Base-by-base conservation (phyloP, 2,329 filamentous ascomycete genomes). In the Cladosporium austrohemisphaericum region DNA sequence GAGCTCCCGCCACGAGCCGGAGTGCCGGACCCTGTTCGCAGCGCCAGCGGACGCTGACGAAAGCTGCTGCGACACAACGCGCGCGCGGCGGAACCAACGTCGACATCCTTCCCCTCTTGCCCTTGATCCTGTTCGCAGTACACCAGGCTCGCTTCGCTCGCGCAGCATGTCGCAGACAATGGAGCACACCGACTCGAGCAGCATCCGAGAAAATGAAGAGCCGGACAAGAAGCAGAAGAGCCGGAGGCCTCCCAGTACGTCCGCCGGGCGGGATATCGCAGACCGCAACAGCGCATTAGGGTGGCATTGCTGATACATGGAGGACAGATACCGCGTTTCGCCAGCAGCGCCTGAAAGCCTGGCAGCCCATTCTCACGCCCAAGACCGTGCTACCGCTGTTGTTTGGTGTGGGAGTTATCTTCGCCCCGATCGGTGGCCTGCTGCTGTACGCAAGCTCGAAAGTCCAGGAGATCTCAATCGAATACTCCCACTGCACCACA, bases 311-410 rank as follows among this genome's bases (percentile, higher is more conserved):
- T 46, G 47, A 49, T 52, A 35, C 7, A 36, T 28, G 18, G 26
- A 43, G 49, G 16, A 58, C 64, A 95, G 89, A 97, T 74, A 97
- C 92, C 52, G 93, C 93, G 9, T 98, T 97, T 68, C 82, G 93
- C 62, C 93, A 98, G 68, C 93, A 98, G 72, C 84, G 93, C 66
- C 74, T 98, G 70, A 96, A 97, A 74, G 93, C 93, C 75, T 98
- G 93, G 93, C 93, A 98, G 73, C 92, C 92, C 29, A 96, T 97
- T 65, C 77, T 96, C 44, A 97, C 92, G 3, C 92, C 92, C 2
- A 95, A 95, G 74, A 95, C 90, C 37, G 89, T 94, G 28, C 76
- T 94, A 26, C 90, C 90, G 54, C 80, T 96, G 52, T 95, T 96
- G 76, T 95, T 96, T 68, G 80, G 80, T 43, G 84, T 96, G 61